Conservation (phyloP, 1,284 basidiomycete species). For the Papiliotrema terrestris region DNA sequence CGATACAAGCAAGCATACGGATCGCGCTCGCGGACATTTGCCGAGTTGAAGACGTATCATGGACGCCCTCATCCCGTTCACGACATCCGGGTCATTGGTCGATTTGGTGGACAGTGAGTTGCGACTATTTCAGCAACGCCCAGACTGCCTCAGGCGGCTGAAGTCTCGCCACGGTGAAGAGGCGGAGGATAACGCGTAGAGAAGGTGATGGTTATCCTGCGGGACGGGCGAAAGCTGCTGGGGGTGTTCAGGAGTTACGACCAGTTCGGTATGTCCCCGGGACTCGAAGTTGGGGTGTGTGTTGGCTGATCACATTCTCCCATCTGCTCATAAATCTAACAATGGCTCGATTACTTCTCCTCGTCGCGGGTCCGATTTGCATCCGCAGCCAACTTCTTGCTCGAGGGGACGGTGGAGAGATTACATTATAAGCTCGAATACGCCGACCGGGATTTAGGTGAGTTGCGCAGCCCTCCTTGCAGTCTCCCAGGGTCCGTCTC, state of each 20-base stretch:
- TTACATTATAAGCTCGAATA: constrained; percentile 44
- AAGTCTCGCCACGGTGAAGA: not conserved
- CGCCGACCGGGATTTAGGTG: constrained; percentile 43
- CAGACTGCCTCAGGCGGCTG: too few species aligned
- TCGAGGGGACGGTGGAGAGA: constrained; percentile 71
- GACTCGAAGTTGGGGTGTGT: too few species aligned
- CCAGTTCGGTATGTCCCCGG: constrained; percentile 92
- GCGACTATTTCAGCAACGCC: not conserved
- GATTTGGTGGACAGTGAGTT: constrained; percentile 98
- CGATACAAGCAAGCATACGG: too few species aligned
- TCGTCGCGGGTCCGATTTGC: not conserved
- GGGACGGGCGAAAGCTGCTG: constrained; percentile 93
- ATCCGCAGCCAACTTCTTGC: constrained; percentile 79
- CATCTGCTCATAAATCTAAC: not conserved
- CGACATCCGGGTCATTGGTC: constrained; percentile 91
- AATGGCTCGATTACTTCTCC: not conserved
- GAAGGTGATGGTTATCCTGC: constrained; percentile 95
- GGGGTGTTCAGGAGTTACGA: constrained; percentile 96
- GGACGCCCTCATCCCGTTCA: constrained; percentile 94
- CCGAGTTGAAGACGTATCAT: constrained; percentile 50
- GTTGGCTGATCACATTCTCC: not conserved
- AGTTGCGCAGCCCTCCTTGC: not conserved
- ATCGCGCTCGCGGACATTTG: too few species aligned
- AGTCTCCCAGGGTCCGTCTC: not conserved
- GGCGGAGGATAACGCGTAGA: constrained; percentile 55